phyloP scores from a whole-genome alignment of 495 filamentous ascomycete genomes.

The Penicillium cataractarum region DNA sequence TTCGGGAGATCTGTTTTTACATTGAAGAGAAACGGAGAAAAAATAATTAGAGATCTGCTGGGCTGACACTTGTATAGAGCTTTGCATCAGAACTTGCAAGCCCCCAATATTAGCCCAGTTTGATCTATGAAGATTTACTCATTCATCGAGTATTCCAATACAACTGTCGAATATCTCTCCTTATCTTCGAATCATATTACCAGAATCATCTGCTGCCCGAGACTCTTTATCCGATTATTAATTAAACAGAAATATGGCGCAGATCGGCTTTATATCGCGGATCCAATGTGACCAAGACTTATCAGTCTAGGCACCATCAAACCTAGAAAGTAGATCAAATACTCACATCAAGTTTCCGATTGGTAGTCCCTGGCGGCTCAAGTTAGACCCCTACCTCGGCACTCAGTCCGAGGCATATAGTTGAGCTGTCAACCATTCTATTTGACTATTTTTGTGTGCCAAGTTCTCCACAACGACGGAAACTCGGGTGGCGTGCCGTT shows the following conservation, averaged over 20 bases:
- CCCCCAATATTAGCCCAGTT: background rate
- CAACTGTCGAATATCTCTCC: background rate
- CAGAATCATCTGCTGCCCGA: background rate
- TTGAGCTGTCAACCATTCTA: background rate
- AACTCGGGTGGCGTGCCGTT: conserved; percentile 6
- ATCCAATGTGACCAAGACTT: background rate
- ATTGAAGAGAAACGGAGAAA: background rate
- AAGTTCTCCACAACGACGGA: background rate
- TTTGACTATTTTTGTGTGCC: background rate
- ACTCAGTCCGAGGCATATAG: background rate
- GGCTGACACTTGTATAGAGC: background rate
- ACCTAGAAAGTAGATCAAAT: background rate
- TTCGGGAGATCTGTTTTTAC: background rate
- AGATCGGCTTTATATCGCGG: background rate
- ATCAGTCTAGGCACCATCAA: background rate
- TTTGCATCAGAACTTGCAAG: background rate
- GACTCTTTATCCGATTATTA: background rate
- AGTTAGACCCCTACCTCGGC: background rate
- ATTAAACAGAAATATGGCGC: background rate
- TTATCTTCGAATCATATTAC: background rate
- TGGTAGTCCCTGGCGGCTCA: background rate
- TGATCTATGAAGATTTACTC: background rate
- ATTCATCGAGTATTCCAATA: background rate
- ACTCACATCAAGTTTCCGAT: background rate
- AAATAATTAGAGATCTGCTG: background rate